Conservation (phyloP, 2,329 filamentous ascomycete species). For the Phialophora chinensis region DNA sequence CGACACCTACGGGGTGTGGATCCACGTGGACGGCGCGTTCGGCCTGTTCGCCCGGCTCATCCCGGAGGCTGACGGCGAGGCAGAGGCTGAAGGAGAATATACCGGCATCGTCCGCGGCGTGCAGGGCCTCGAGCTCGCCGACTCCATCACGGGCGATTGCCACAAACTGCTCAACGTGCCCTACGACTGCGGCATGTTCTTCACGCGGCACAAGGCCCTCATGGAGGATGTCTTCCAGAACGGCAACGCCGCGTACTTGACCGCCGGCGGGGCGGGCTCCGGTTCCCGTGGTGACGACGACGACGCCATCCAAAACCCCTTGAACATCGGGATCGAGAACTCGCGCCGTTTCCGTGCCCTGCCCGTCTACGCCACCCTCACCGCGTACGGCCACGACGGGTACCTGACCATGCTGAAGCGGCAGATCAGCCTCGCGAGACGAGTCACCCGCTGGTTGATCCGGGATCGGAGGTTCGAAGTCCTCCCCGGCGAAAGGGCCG, state of each 20-base stretch:
- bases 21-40: conserved; percentile 91
- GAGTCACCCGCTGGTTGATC: conserved; percentile 68
- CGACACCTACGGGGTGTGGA: conserved; percentile 77
- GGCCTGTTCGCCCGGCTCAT: conserved; percentile 79
- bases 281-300: conserved; percentile 37
- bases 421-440: conserved; percentile 74
- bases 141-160: conserved; percentile 84
- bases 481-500: conserved; percentile 57
- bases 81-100: conserved; percentile 56
- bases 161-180: conserved; percentile 96
- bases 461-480: conserved; percentile 69
- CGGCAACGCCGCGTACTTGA: conserved; percentile 77
- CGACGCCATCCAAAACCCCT: conserved; percentile 71
- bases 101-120: conserved; percentile 55
- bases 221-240: conserved; percentile 76
- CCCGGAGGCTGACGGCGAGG: conserved; percentile 51
- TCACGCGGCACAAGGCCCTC: conserved; percentile 67
- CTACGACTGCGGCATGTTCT: conserved; percentile 91
- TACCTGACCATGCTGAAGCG: conserved; percentile 71
- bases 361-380: conserved; percentile 82
- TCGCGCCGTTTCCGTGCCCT: conserved; percentile 87
- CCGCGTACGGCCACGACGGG: conserved; percentile 74
- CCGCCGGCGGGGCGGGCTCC: conserved; percentile 31
- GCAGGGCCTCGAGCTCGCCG: conserved; percentile 76
- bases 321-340: conserved; percentile 89